Evolutionary conservation across 2,329 filamentous ascomycete species (phyloP), one percentile per base, ranked within the genome.

Genomic region (Colletotrichum horii): DNA sequence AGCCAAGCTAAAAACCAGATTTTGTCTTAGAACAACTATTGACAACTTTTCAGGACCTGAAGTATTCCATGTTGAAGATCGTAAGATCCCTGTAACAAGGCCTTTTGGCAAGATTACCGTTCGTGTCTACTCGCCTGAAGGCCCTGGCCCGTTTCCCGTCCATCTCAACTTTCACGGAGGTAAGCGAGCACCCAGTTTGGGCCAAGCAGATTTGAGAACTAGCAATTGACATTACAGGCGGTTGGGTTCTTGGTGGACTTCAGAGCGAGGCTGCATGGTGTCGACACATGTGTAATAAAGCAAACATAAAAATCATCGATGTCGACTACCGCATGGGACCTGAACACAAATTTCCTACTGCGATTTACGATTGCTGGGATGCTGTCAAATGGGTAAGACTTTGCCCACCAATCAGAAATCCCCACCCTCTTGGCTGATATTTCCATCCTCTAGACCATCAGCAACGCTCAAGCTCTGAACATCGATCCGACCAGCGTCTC

Each of bases 321-420:
- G 80, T 80, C 9, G 80, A 80, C 76, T 82, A 82, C 62, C 78
- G 80, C 5, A 80, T 81, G 77, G 79, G 78, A 1, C 80, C 79
- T 6, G 80, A 81, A 32, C 73, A 76, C 19, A 78, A 77, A 4
- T 81, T 80, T 38, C 80, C 80, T 5, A 72, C 79, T 0, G 77
- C 77, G 2, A 78, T 80, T 48, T 78, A 79, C 43, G 80, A 82
- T 32, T 79, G 77, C 14, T 82, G 80, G 80, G 79, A 80, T 38
- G 75, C 79, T 5, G 78, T 83, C 0, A 82, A 81, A 79, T 82
- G 81, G 81, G 81, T 79, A 68, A 67, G 56, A 22, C 43, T 12
- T 4, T 28, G 12, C 15, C 24, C 15, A 9, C 8, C 19, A 11
- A 16, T 52, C 19, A 66, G 19, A 60, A n/a, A 8, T n/a, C 32